Evolutionary conservation across 305 asterid species (phyloP).

Genomic region (Caryopteris hybrid): DNA sequence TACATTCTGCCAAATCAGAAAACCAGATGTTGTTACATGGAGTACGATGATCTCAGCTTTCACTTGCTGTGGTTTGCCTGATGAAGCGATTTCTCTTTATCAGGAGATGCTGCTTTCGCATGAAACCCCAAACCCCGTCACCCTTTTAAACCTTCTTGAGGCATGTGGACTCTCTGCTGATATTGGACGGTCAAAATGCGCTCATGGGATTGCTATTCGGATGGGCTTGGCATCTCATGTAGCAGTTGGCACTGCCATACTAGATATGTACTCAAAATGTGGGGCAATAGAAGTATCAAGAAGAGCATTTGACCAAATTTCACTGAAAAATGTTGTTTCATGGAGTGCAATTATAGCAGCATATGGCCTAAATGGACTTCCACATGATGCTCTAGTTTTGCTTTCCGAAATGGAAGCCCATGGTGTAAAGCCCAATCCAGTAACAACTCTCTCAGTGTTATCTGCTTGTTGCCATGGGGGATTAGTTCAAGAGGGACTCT

Average conservation of each 20-base stretch:
- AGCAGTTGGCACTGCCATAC: slow-evolving; percentile 71
- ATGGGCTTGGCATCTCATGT: slow-evolving; percentile 63
- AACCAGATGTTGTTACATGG: slow-evolving; percentile 73
- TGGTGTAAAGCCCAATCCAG: slow-evolving; percentile 59
- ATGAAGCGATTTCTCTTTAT: slow-evolving; percentile 63
- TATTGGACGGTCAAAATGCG: slow-evolving; percentile 52
- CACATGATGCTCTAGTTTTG: slow-evolving; percentile 61
- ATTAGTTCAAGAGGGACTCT: slow-evolving; percentile 67
- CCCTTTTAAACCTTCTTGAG: slow-evolving; percentile 69
- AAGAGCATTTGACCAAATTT: slow-evolving; percentile 56
- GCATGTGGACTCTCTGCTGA: slow-evolving; percentile 78
- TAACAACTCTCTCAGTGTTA: slow-evolving; percentile 58
- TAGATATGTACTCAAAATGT: slow-evolving; percentile 83
- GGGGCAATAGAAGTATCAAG: slow-evolving; percentile 67
- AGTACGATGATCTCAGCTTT: slow-evolving; percentile 92
- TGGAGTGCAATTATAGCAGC: slow-evolving; percentile 89
- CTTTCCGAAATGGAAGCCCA: slow-evolving; percentile 57
- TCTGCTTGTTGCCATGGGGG: slow-evolving; percentile 96
- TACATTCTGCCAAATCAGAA: slow-evolving; percentile 45
- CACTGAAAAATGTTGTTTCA: slow-evolving; percentile 49
- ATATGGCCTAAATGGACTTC: slow-evolving; percentile 70
- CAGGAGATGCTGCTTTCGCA: slow-evolving; percentile 40
- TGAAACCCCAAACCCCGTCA: slow-evolving; percentile 41
- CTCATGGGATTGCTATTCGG: slow-evolving; percentile 63
- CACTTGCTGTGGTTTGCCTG: slow-evolving; percentile 69